These are phyloP conservation scores for Acacia concinna DNA, from an alignment of 331 rosid genomes.

Conservation along the genomic window DNA sequence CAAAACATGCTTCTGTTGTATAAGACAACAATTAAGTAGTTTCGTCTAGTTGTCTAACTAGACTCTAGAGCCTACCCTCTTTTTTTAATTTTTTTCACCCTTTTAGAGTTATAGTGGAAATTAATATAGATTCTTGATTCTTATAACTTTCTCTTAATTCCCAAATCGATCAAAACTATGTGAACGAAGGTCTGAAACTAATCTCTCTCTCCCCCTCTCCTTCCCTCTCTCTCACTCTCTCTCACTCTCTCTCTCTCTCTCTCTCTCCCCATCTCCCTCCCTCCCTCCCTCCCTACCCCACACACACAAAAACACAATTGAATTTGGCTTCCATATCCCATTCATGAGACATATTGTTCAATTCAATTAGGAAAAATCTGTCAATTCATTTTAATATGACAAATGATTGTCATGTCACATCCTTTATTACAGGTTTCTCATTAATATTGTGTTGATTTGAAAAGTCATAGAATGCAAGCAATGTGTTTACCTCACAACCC, in stretches of 20 bases:
- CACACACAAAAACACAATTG: not conserved
- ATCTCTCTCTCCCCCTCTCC: not conserved
- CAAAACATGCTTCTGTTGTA: not conserved
- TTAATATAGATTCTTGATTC: not conserved
- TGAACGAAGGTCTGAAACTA: not conserved
- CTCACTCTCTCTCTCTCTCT: not conserved
- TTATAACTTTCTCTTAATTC: not conserved
- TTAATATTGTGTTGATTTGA: not conserved
- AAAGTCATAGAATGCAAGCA: not conserved
- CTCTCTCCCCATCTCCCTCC: not conserved
- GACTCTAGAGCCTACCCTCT: not conserved
- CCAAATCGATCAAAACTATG: not conserved
- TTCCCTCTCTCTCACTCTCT: not conserved
- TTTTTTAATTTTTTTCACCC: too few relatives aligned
- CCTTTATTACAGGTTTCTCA: not conserved
- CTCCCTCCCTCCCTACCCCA: not conserved
- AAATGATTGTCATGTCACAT: not conserved
- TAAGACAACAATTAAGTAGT: constrained; percentile 1
- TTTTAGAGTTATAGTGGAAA: not conserved
- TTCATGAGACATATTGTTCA: not conserved
- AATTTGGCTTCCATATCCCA: not conserved
- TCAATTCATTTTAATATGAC: not conserved
- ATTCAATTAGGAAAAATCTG: not conserved
- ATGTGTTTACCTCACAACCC: not conserved
- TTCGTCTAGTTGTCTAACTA: constrained; percentile 14